Conservation (phyloP, 805 yeast genomes). For the Hanseniaspora occidentalis region DNA sequence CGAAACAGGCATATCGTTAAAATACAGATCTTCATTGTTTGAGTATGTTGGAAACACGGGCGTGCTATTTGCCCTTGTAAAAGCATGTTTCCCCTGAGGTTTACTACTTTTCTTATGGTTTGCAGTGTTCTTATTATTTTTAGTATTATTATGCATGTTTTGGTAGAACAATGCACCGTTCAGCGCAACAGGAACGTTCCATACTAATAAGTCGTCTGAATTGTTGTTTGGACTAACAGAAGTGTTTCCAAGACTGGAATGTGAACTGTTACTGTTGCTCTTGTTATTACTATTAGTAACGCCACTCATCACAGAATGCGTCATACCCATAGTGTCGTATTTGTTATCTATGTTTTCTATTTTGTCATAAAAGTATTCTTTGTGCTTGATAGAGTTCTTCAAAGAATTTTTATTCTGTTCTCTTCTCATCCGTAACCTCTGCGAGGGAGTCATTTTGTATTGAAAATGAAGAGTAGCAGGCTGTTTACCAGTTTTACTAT, state of each 20-base stretch:
- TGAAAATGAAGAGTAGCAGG: too few relatives aligned
- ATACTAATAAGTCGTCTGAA: constrained; percentile 31
- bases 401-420: constrained; percentile 25
- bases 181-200: constrained; percentile 41
- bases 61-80: background rate
- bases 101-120: too few relatives aligned
- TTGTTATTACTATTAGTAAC: background rate
- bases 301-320: too few relatives aligned
- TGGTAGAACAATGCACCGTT: background rate
- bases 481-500: too few relatives aligned
- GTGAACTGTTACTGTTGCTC: background rate
- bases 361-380: constrained; percentile 29
- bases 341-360: constrained; percentile 13
- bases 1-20: constrained; percentile 30
- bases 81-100: too few relatives aligned
- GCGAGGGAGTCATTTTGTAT: constrained; percentile 27
- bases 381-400: constrained; percentile 22
- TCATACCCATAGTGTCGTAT: constrained; percentile 13
- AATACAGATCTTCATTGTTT: constrained; percentile 19
- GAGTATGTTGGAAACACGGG: constrained; percentile 9
- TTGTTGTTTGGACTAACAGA: constrained; percentile 22
- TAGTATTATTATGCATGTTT: background rate
- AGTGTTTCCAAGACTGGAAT: background rate
- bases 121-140: background rate
- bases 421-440: constrained; percentile 28